Conservation (phyloP, 306 rosid species). For the Dalbergia oliveri region DNA sequence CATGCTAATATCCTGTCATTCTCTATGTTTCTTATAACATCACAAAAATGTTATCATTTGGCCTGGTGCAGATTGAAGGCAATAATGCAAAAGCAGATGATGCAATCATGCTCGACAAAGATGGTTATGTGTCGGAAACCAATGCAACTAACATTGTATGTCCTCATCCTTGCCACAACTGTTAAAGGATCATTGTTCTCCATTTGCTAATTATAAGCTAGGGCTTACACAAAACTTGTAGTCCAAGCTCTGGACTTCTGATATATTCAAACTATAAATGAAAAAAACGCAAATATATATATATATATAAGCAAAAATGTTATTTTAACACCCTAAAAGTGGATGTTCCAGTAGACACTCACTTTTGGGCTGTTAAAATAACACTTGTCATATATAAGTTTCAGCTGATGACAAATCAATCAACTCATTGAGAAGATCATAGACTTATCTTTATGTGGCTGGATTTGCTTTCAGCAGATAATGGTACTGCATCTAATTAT, state of each 20-base stretch:
- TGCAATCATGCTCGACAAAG: constrained; percentile 90
- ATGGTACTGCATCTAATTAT: not conserved
- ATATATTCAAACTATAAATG: not conserved
- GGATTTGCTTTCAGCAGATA: constrained; percentile 1
- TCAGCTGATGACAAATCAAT: constrained; percentile 17
- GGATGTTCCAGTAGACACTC: too few relatives aligned
- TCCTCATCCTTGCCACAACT: constrained; percentile 37
- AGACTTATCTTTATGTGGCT: not conserved
- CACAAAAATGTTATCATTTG: constrained; percentile 36
- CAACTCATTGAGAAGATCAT: constrained; percentile 17
- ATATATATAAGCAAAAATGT: too few relatives aligned
- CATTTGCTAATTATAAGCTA: not conserved
- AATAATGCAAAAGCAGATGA: constrained; percentile 85
- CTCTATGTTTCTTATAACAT: constrained; percentile 22
- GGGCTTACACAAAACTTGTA: not conserved
- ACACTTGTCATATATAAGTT: not conserved
- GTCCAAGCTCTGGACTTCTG: not conserved
- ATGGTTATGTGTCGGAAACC: constrained; percentile 89
- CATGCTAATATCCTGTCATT: constrained; percentile 11
- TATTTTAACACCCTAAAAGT: too few relatives aligned
- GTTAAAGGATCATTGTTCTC: constrained; percentile 1
- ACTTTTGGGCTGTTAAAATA: too few relatives aligned
- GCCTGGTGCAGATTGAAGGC: constrained; percentile 78
- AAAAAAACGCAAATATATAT: too few relatives aligned
- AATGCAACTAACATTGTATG: constrained; percentile 90